Percentiles rank a stretch among this genome's conserved stretches.
These are phyloP conservation scores for Cladosporium velox DNA, from an alignment of 2,329 filamentous ascomycete species.

Conservation along the genomic window DNA sequence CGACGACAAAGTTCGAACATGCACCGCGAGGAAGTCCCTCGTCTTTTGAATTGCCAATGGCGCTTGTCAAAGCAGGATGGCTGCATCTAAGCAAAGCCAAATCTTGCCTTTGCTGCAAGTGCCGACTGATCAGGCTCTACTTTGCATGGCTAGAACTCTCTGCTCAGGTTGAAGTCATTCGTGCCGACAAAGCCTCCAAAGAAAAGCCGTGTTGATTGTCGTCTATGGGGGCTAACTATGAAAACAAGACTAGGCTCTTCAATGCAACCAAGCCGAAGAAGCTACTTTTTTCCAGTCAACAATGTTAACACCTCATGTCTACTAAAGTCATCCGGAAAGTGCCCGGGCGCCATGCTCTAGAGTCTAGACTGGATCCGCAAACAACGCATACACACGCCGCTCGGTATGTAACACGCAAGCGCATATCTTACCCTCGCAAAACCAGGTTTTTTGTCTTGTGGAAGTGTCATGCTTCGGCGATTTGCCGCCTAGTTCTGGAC, in stretches of 20 bases:
- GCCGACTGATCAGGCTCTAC: not conserved
- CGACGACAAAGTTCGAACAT: not conserved
- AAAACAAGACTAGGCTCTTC: not conserved
- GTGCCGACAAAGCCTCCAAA: not conserved
- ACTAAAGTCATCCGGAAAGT: not conserved
- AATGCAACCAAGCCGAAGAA: not conserved
- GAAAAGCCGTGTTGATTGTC: not conserved
- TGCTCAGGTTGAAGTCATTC: not conserved
- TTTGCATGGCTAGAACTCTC: not conserved
- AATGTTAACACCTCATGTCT: not conserved
- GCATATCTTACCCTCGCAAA: not conserved
- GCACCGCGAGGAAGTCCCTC: not conserved
- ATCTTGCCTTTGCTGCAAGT: not conserved
- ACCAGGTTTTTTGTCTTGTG: not conserved
- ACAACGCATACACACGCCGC: not conserved
- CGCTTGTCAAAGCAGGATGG: not conserved
- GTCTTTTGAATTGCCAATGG: not conserved
- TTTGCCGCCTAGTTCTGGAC: not conserved
- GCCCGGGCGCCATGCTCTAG: not conserved
- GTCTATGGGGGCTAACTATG: not conserved
- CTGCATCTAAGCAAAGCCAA: not conserved
- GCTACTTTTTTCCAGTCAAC: not conserved
- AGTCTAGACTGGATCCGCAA: not conserved
- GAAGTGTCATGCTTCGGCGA: not conserved
- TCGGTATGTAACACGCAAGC: not conserved